Evolutionary conservation across 1,139 yeast genomes (phyloP).

Genomic region (Debaryomycetaceae sp.): DNA sequence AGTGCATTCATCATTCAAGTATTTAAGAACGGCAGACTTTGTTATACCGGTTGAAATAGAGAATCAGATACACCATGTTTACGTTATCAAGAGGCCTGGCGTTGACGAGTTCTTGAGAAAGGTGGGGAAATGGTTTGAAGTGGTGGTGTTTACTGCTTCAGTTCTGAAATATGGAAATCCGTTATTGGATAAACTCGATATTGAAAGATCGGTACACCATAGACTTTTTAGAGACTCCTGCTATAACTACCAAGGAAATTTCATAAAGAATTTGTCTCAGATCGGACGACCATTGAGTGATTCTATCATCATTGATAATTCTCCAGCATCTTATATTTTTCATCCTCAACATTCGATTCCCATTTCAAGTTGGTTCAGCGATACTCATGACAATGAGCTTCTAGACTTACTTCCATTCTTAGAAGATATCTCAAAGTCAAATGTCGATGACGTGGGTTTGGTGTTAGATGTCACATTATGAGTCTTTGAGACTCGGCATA

Average conservation of each 20-base stretch:
- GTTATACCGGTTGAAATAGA: slow-evolving; percentile 86
- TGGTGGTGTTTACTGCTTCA: slow-evolving; percentile 95
- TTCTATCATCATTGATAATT: slow-evolving; percentile 87
- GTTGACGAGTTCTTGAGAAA: slow-evolving; percentile 86
- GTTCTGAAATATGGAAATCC: slow-evolving; percentile 97
- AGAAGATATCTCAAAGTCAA: slow-evolving; percentile 68
- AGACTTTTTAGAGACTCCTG: slow-evolving; percentile 82
- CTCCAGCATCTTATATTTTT: slow-evolving; percentile 94
- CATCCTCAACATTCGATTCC: slow-evolving; percentile 99
- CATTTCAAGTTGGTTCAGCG: slow-evolving; percentile 98
- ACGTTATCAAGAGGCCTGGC: slow-evolving; percentile 95
- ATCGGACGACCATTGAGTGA: slow-evolving; percentile 89
- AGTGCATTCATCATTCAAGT: slow-evolving; percentile 93
- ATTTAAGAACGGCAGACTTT: slow-evolving; percentile 88
- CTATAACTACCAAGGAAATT: slow-evolving; percentile 75
- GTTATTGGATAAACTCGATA: slow-evolving; percentile 79
- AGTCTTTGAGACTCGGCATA: not conserved
- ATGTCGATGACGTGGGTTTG: slow-evolving; percentile 77
- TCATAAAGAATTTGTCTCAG: slow-evolving; percentile 88
- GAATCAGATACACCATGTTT: slow-evolving; percentile 86
- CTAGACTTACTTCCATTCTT: slow-evolving; percentile 87
- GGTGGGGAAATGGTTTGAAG: slow-evolving; percentile 87
- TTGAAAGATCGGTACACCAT: slow-evolving; percentile 74
- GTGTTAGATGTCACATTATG: slow-evolving; percentile 70
- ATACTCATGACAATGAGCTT: slow-evolving; percentile 93